A percentile compares a stretch with the other conserved stretches of the same genome.
Evolutionary conservation across 257 asterid species (phyloP).

Genomic region (Solanum chmielewskii): DNA sequence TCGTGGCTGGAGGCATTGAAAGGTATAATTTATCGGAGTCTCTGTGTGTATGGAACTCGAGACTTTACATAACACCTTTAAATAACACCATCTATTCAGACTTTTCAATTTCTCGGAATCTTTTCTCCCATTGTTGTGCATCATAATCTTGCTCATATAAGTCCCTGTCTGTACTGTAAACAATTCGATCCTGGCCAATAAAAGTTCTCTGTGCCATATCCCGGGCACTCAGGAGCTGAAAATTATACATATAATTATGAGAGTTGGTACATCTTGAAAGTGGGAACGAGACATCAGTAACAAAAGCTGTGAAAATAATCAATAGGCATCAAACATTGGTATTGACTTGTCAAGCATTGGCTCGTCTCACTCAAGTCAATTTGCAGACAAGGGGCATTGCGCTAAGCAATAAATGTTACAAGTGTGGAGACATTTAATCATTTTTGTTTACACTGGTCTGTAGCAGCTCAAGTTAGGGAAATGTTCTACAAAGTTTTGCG

Average conservation of each 20-base stretch:
- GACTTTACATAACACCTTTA: background rate
- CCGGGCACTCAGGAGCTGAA: slow-evolving; percentile 85
- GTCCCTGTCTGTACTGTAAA: slow-evolving; percentile 80
- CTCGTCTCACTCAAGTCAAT: background rate
- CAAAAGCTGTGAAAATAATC: background rate
- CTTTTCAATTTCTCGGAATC: slow-evolving; percentile 63
- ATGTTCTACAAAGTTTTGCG: background rate
- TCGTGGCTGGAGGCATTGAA: background rate
- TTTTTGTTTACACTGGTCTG: background rate
- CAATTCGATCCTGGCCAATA: slow-evolving; percentile 74
- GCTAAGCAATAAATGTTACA: background rate
- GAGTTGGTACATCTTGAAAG: background rate
- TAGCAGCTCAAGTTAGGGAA: background rate
- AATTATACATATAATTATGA: background rate
- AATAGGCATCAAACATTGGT: background rate
- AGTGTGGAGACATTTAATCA: background rate
- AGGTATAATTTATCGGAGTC: background rate
- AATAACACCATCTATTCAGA: slow-evolving; percentile 17
- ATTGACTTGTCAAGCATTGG: background rate
- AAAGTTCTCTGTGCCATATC: slow-evolving; percentile 88
- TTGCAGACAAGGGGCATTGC: background rate
- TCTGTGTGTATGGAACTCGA: background rate
- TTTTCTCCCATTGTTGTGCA: slow-evolving; percentile 62
- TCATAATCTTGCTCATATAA: slow-evolving; percentile 72
- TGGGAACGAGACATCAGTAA: background rate